These are phyloP conservation scores for Seiridium cupressi DNA, from an alignment of 2,329 filamentous ascomycete species.

Conservation along the genomic window DNA sequence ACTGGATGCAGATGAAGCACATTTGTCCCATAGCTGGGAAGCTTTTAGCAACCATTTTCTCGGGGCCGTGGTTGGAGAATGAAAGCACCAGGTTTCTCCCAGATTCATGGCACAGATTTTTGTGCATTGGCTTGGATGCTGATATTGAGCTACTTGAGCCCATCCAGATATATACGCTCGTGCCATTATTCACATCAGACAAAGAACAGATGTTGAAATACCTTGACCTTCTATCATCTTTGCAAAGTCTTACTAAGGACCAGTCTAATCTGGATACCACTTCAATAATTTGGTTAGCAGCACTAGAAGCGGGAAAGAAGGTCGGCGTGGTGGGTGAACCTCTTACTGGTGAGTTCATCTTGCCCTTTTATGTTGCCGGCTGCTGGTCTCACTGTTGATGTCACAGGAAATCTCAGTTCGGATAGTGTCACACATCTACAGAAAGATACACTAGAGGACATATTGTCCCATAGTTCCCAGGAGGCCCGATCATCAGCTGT, in stretches of 20 bases:
- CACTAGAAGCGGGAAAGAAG: conserved; percentile 71
- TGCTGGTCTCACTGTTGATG: too few species aligned
- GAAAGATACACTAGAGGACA: conserved; percentile 44
- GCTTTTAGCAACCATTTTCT: conserved; percentile 57
- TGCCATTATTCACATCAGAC: conserved; percentile 61
- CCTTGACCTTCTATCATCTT: conserved; percentile 54
- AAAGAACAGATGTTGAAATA: conserved; percentile 53
- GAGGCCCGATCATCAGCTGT: conserved; percentile 77
- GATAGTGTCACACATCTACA: conserved; percentile 30
- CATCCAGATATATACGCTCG: conserved; percentile 63
- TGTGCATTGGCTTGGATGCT: conserved; percentile 47
- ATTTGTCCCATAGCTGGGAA: conserved; percentile 61
- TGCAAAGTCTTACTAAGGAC: conserved; percentile 43
- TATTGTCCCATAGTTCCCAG: conserved; percentile 56
- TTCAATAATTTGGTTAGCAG: conserved; percentile 60
- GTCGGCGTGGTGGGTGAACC: conserved; percentile 68
- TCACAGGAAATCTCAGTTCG: not conserved
- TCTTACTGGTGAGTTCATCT: conserved; percentile 33
- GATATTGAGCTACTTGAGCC: conserved; percentile 56
- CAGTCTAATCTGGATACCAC: conserved; percentile 48
- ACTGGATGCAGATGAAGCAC: conserved; percentile 56
- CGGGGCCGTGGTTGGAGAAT: conserved; percentile 36
- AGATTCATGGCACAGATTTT: conserved; percentile 54
- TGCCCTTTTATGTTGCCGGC: conserved; percentile 13
- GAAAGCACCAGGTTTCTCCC: conserved; percentile 32